Percentiles rank a stretch among this genome's conserved stretches.
phyloP scores from a whole-genome alignment of 1,284 basidiomycete species.

The Kwoniella shivajii region DNA sequence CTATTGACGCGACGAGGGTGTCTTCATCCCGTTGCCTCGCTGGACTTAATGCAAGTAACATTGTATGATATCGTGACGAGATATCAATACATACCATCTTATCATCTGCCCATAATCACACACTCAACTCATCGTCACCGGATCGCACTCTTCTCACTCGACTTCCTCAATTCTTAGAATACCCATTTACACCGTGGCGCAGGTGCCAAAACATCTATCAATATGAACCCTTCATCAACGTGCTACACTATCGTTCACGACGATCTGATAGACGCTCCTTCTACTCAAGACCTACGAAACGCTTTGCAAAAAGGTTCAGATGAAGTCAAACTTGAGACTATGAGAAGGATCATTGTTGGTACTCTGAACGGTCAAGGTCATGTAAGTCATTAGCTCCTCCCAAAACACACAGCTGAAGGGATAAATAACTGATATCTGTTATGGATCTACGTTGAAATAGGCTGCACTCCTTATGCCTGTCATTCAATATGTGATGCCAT shows the following conservation, averaged over 20 bases:
- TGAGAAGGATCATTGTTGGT: conserved; percentile 91
- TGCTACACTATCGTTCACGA: conserved; percentile 89
- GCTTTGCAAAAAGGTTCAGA: conserved; percentile 89
- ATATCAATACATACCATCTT: too few relatives aligned
- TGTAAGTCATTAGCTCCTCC: conserved; percentile 53
- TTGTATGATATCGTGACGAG: too few relatives aligned
- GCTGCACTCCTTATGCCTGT: conserved; percentile 94
- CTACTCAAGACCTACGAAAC: conserved; percentile 78
- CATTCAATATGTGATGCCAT: conserved; percentile 96
- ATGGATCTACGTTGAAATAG: conserved; percentile 60
- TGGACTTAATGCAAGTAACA: too few relatives aligned
- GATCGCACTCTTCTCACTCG: background rate
- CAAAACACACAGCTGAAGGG: too few relatives aligned
- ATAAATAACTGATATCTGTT: background rate
- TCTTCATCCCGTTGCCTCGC: background rate
- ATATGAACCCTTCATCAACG: conserved; percentile 54
- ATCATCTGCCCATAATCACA: too few relatives aligned
- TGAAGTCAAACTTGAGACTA: conserved; percentile 95
- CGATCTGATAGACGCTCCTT: conserved; percentile 69
- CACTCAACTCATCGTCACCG: background rate
- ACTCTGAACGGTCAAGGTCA: conserved; percentile 92
- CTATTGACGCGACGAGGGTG: conserved; percentile 6
- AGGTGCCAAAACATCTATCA: conserved; percentile 21
- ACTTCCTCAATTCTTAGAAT: background rate
- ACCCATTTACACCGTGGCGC: background rate